These are phyloP conservation scores for Alliaria petiolata DNA, from an alignment of 345 rosid genomes.

Conservation along the genomic window DNA sequence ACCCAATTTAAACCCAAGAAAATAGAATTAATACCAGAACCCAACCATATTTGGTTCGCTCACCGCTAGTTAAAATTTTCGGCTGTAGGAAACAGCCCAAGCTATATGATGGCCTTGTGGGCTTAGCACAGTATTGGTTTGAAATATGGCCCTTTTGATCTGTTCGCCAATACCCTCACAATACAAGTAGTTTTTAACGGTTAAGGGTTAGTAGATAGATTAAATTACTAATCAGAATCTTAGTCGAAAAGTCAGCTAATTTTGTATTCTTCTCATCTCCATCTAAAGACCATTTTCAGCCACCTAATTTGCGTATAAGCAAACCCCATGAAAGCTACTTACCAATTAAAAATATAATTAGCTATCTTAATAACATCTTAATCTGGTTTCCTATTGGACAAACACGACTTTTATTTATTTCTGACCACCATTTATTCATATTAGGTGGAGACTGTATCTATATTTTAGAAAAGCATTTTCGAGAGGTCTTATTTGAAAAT, in stretches of 20 bases:
- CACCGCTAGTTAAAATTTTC: too few relatives aligned
- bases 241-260: neutral
- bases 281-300: neutral
- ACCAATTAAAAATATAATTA: constrained; percentile 12
- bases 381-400: constrained; percentile 19
- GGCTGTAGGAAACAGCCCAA: too few relatives aligned
- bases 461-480: neutral
- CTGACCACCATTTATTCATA: constrained; percentile 18
- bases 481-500: neutral
- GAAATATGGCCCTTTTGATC: neutral
- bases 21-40: too few relatives aligned
- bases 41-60: too few relatives aligned
- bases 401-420: neutral
- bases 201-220: neutral
- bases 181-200: neutral
- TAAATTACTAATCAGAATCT: constrained; percentile 3
- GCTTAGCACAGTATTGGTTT: too few relatives aligned
- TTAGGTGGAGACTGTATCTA: constrained; percentile 13
- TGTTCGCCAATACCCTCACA: neutral
- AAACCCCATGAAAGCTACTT: constrained; percentile 18
- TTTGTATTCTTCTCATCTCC: neutral
- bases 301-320: constrained; percentile 21
- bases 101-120: too few relatives aligned
- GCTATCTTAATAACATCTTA: too few relatives aligned
- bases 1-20: too few relatives aligned